A percentile compares a stretch with the other conserved stretches of the same genome.
Conservation (phyloP, 2,329 filamentous ascomycete genomes). For the Lecanicillium sp. region DNA sequence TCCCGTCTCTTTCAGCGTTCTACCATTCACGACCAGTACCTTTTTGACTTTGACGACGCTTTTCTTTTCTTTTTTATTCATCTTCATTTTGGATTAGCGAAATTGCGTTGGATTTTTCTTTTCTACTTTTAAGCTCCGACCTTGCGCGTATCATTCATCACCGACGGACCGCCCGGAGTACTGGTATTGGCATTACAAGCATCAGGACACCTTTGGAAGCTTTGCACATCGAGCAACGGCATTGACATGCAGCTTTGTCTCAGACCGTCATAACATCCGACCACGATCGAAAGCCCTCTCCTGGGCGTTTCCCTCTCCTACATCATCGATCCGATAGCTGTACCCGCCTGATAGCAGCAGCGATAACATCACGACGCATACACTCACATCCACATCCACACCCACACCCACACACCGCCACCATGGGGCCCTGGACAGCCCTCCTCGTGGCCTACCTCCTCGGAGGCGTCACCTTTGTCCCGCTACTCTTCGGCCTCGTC, state of each 20-base stretch:
- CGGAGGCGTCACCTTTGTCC: slow-evolving; percentile 83
- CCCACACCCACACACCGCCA: neutral
- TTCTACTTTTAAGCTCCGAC: too few relatives aligned
- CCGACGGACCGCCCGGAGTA: neutral
- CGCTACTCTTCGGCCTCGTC: slow-evolving; percentile 57
- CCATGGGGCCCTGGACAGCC: slow-evolving; percentile 45
- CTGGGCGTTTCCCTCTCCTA: neutral
- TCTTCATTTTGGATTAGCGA: neutral
- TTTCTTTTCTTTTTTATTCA: neutral
- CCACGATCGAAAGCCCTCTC: neutral
- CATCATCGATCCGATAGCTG: neutral
- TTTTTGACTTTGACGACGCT: too few relatives aligned
- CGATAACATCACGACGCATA: neutral
- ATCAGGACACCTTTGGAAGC: slow-evolving; percentile 9
- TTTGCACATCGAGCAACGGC: neutral
- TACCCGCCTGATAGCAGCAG: neutral
- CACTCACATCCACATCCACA: neutral
- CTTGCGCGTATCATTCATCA: neutral
- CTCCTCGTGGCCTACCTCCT: slow-evolving; percentile 75
- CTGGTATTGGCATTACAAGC: neutral
- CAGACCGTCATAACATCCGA: slow-evolving; percentile 1
- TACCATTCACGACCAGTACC: too few relatives aligned
- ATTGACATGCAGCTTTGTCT: slow-evolving; percentile 8
- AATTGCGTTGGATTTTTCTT: neutral
- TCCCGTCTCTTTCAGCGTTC: neutral